These are phyloP conservation scores for Leccinellum rugosiceps DNA, from an alignment of 768 basidiomycete species.

Conservation along the genomic window DNA sequence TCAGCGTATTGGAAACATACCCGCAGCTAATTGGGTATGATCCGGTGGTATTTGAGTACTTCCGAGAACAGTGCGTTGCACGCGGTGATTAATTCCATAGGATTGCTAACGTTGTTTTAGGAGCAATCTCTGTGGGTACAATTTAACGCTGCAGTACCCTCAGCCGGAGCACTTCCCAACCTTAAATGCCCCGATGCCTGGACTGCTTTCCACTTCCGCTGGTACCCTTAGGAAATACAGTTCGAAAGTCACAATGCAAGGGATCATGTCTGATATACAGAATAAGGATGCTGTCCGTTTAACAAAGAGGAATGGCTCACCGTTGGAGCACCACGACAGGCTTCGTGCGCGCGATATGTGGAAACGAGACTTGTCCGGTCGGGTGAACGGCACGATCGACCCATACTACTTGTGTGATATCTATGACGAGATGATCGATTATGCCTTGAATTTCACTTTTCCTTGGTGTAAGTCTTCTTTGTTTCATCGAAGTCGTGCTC, in stretches of 20 bases:
- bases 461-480: conserved; percentile 45
- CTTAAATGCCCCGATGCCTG: too few species aligned
- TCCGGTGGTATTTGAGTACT: too few species aligned
- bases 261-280: conserved; percentile 20
- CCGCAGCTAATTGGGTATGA: conserved; percentile 74
- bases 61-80: too few species aligned
- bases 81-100: too few species aligned
- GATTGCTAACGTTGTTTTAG: too few species aligned
- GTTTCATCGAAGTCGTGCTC: too few species aligned
- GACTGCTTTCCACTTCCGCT: too few species aligned
- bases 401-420: conserved; percentile 61
- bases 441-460: conserved; percentile 66
- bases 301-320: conserved; percentile 13
- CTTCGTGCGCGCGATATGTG: conserved; percentile 10
- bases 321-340: conserved; percentile 10
- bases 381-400: conserved; percentile 56
- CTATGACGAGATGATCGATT: conserved; percentile 61
- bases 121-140: too few species aligned
- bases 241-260: conserved; percentile 3
- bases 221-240: neutral
- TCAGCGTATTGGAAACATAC: conserved; percentile 64
- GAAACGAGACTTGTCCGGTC: conserved; percentile 49
- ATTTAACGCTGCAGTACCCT: too few species aligned
- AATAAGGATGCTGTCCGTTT: conserved; percentile 3
- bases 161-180: too few species aligned